These are phyloP conservation scores for Medicago lupulina DNA, from an alignment of 306 rosid genomes.

Conservation along the genomic window DNA sequence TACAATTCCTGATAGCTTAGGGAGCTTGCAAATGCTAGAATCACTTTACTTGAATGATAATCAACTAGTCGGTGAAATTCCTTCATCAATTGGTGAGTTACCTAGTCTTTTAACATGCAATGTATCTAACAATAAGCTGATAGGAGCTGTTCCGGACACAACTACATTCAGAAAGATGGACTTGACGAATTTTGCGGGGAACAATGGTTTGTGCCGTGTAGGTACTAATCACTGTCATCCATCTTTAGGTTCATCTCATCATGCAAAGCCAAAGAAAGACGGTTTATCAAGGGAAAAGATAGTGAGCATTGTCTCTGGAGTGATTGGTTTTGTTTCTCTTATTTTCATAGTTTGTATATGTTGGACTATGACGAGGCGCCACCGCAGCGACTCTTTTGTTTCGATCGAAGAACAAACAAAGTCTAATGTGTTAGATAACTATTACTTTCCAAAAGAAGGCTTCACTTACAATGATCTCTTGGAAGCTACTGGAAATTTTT, in stretches of 20 bases:
- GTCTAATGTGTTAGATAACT: constrained; percentile 59
- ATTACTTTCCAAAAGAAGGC: constrained; percentile 85
- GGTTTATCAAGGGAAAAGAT: constrained; percentile 63
- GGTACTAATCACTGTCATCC: constrained; percentile 58
- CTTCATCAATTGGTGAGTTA: constrained; percentile 69
- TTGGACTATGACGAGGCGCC: constrained; percentile 59
- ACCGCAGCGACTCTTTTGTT: constrained; percentile 49
- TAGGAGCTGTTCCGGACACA: constrained; percentile 76
- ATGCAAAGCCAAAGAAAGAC: constrained; percentile 43
- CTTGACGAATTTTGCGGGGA: constrained; percentile 71
- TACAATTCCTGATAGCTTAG: constrained; percentile 67
- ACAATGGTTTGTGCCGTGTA: constrained; percentile 69
- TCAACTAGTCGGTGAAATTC: constrained; percentile 76
- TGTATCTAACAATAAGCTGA: constrained; percentile 77
- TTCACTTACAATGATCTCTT: constrained; percentile 81
- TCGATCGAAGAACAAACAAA: constrained; percentile 56
- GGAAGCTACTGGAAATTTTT: constrained; percentile 77
- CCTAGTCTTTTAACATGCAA: constrained; percentile 72
- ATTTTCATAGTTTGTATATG: constrained; percentile 59
- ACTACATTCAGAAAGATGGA: constrained; percentile 75
- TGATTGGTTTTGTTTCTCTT: constrained; percentile 63
- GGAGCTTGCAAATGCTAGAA: constrained; percentile 77
- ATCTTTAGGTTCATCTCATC: constrained; percentile 44
- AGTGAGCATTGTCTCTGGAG: constrained; percentile 59
- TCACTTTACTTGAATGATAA: constrained; percentile 74